Percentiles rank a stretch among this genome's conserved stretches.
These are phyloP conservation scores for Russula ochroleuca DNA, from an alignment of 768 basidiomycete genomes.

Conservation along the genomic window DNA sequence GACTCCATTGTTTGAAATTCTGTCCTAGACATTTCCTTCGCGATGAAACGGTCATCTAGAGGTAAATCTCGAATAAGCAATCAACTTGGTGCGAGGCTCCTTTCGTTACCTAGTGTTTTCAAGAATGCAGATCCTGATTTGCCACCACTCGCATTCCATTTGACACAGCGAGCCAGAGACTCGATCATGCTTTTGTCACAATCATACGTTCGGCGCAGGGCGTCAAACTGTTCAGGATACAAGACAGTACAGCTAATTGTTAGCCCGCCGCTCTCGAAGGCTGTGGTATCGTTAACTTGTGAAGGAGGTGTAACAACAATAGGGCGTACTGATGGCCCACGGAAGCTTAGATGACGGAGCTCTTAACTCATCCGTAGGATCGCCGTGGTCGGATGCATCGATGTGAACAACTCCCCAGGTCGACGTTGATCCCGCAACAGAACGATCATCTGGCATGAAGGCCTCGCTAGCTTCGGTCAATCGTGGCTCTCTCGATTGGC, in stretches of 20 bases:
- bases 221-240: slow-evolving; percentile 96
- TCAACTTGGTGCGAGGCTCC: slow-evolving; percentile 4
- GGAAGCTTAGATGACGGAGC: slow-evolving; percentile 75
- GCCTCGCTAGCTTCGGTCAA: slow-evolving; percentile 66
- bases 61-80: neutral
- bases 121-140: slow-evolving; percentile 96
- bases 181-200: slow-evolving; percentile 94
- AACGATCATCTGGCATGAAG: slow-evolving; percentile 91
- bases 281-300: slow-evolving; percentile 39
- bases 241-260: slow-evolving; percentile 92
- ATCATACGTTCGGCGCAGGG: slow-evolving; percentile 84
- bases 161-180: slow-evolving; percentile 87
- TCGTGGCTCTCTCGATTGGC: slow-evolving; percentile 53
- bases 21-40: slow-evolving; percentile 87
- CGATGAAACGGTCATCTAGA: slow-evolving; percentile 95
- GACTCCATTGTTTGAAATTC: slow-evolving; percentile 95
- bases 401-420: slow-evolving; percentile 93
- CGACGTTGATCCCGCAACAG: slow-evolving; percentile 76
- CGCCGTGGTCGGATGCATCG: slow-evolving; percentile 57
- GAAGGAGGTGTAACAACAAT: neutral
- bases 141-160: slow-evolving; percentile 93
- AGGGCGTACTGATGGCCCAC: slow-evolving; percentile 70
- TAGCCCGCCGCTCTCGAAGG: slow-evolving; percentile 84
- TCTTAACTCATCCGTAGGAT: slow-evolving; percentile 72
- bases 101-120: slow-evolving; percentile 75